Evolutionary conservation across 176 grass and related monocot genomes (phyloP).

Genomic region (Bothriochloa decipiens): DNA sequence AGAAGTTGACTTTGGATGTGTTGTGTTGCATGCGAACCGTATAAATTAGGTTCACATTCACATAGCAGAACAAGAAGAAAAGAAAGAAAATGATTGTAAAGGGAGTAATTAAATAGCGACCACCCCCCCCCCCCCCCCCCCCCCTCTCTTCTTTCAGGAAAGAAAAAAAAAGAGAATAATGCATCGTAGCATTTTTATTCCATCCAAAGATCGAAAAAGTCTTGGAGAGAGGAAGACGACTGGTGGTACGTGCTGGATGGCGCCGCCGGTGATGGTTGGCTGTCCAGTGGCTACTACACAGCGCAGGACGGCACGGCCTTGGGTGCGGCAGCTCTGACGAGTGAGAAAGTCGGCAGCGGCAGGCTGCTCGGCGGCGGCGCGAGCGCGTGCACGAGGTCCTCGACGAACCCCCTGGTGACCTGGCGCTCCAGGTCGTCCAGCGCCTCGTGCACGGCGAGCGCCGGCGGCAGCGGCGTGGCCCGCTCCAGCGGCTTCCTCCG

Average conservation of each 20-base stretch:
- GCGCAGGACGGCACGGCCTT: slow-evolving; percentile 32
- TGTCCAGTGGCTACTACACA: slow-evolving; percentile 29
- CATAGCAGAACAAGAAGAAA: background rate
- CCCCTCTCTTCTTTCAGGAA: background rate
- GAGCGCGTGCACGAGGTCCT: slow-evolving; percentile 52
- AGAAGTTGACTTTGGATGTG: slow-evolving; percentile 15
- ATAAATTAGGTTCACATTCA: slow-evolving; percentile 28
- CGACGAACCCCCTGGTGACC: slow-evolving; percentile 39
- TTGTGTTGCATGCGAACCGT: background rate
- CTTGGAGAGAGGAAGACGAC: slow-evolving; percentile 37
- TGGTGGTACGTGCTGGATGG: background rate
- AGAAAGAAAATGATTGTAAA: background rate
- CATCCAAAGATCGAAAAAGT: slow-evolving; percentile 53
- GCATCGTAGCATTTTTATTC: background rate
- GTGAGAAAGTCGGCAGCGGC: slow-evolving; percentile 54
- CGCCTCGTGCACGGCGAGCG: slow-evolving; percentile 20
- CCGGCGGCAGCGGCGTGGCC: slow-evolving; percentile 38
- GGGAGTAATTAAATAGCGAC: background rate
- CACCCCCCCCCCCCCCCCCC: too few relatives aligned
- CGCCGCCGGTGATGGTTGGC: background rate
- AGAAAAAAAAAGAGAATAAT: background rate
- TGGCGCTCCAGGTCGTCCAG: slow-evolving; percentile 54
- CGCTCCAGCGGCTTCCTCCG: slow-evolving; percentile 47
- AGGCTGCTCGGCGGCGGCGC: slow-evolving; percentile 66
- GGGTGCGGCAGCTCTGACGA: slow-evolving; percentile 20